Evolutionary conservation across 2,329 filamentous ascomycete genomes (phyloP), one percentile per base, ranked within the genome.

Genomic region (Byssoonygena ceratinophila): DNA sequence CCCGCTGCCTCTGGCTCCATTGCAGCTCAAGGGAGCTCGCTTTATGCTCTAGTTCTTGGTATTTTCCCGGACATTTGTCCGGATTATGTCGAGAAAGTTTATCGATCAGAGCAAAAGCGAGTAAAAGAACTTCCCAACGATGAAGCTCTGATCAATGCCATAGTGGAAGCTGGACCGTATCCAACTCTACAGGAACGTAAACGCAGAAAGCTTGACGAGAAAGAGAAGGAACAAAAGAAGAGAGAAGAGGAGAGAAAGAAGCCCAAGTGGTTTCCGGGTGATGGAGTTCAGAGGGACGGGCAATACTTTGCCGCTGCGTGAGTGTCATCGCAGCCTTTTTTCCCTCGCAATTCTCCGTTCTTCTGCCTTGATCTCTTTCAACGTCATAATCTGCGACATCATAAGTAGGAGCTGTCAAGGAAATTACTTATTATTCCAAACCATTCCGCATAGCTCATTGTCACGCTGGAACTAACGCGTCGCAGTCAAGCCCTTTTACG

Each of bases 11-110:
- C 20, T 31, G 16, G 37, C 8, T 8, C 4, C 4, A 31, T 23
- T 31, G n/a, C 12, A 3, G 25, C 16, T 9, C 7, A 27, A 43
- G 11, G 3, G 3, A 14, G 27, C 31, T 25, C 48, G 3, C 43
- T 40, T 9, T 60, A 74, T 16, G 56, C 59, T 7, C 60, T 63
- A n/a, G 59, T 77, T 16, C 34, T 71, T 3, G 60, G 63, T 9
- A 58, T 77, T 7, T 76, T 77, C 51, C 75, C 75, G 7, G 73
- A 72, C 46, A 73, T 77, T 37, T 69, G 68, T 51, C 66, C 62
- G 20, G 60, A 68, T 9, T 68, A 73, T 58, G 66, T 76, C 20
- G 58, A 57, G 9, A 58, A 61, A 14, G 59, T 74, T n/a, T 72
- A 69, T 54, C 53, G 55, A 32, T 47, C 52, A 34, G 36, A 56